Percentiles rank a stretch among this genome's conserved stretches.
Evolutionary conservation across 2,329 filamentous ascomycete genomes (phyloP).

Genomic region (Cercospora zeae-maydis): DNA sequence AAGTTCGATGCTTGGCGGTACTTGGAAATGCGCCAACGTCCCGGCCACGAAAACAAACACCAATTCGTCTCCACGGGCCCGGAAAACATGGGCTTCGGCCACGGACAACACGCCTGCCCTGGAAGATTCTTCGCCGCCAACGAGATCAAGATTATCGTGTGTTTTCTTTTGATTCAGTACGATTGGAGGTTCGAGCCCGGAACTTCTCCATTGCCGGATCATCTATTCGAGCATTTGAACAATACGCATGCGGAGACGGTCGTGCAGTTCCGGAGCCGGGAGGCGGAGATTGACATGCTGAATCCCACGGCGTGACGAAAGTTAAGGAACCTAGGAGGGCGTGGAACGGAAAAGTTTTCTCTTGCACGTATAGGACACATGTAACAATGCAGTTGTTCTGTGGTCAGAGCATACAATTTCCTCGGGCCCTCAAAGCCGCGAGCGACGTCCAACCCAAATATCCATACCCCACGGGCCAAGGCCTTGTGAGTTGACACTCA

Average conservation of each 20-base stretch:
- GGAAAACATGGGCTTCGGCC: conserved; percentile 31
- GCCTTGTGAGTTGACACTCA: neutral
- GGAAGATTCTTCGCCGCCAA: conserved; percentile 36
- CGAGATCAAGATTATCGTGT: conserved; percentile 37
- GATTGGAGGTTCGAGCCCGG: conserved; percentile 20
- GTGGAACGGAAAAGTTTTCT: too few relatives aligned
- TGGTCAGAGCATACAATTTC: too few relatives aligned
- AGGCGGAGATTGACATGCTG: neutral
- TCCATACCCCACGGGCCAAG: too few relatives aligned
- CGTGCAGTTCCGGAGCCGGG: neutral
- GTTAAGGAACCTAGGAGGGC: neutral
- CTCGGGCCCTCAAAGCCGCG: too few relatives aligned
- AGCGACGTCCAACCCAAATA: too few relatives aligned
- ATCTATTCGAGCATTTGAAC: neutral
- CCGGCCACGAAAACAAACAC: conserved; percentile 25
- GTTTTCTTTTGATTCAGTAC: conserved; percentile 35
- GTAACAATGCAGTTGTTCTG: too few relatives aligned
- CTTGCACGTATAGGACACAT: too few relatives aligned
- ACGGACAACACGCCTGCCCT: conserved; percentile 30
- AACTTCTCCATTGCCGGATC: neutral
- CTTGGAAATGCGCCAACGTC: conserved; percentile 21
- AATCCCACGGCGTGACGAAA: neutral
- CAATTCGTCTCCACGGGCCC: conserved; percentile 24
- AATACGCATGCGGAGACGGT: neutral
- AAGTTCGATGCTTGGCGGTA: conserved; percentile 28